Evolutionary conservation across 768 basidiomycete genomes (phyloP).

Genomic region (Tricholoma furcatifolium): DNA sequence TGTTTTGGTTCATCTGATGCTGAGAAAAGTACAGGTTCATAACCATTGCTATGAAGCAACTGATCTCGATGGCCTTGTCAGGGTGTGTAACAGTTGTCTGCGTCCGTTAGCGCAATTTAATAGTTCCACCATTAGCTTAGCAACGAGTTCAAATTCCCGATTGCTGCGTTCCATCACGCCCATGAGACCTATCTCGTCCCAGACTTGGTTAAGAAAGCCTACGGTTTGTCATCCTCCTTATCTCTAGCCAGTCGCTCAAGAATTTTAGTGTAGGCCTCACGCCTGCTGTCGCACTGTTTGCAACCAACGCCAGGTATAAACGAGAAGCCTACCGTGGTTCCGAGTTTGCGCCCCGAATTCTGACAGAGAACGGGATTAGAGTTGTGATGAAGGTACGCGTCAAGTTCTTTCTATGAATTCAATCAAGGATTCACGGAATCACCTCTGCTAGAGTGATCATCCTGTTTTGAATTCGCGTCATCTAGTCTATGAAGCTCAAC

Average conservation of each 20-base stretch:
- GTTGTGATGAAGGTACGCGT: constrained; percentile 71
- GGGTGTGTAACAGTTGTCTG: constrained; percentile 40
- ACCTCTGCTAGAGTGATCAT: constrained; percentile 56
- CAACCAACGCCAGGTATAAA: constrained; percentile 59
- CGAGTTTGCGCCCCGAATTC: constrained; percentile 75
- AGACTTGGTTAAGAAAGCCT: constrained; percentile 67
- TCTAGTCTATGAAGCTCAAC: constrained; percentile 81
- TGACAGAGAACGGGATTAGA: constrained; percentile 63
- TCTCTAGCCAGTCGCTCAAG: neutral
- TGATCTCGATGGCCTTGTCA: constrained; percentile 70
- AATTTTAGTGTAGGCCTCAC: constrained; percentile 44
- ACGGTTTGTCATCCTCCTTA: constrained; percentile 39
- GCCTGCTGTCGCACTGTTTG: constrained; percentile 78
- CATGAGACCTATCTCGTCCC: constrained; percentile 83
- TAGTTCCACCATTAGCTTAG: constrained; percentile 49
- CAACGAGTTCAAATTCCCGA: constrained; percentile 81
- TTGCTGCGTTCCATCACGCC: constrained; percentile 78
- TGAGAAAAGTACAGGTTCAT: constrained; percentile 37
- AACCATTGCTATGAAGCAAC: constrained; percentile 58
- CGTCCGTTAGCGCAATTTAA: neutral
- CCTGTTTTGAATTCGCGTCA: constrained; percentile 68
- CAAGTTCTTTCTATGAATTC: neutral
- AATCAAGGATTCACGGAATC: neutral
- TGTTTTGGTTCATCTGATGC: neutral
- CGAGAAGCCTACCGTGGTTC: constrained; percentile 80